phyloP scores from a whole-genome alignment of 2,329 filamentous ascomycete species.

The Dactylellina leptospora region DNA sequence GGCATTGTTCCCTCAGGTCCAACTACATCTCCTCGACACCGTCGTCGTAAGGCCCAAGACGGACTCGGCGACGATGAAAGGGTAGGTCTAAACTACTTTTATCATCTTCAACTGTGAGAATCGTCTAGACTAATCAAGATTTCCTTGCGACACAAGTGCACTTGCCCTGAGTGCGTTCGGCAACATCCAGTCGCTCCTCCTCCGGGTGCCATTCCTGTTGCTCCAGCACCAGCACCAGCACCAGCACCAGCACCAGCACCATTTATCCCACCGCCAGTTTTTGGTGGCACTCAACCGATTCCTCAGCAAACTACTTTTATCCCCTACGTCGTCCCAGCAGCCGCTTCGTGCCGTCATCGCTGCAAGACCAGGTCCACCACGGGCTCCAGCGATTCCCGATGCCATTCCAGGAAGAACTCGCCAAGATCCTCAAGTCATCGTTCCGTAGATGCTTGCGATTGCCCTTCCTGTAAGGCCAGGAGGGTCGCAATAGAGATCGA shows the following conservation, averaged over 20 bases:
- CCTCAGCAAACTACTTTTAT: slow-evolving; percentile 47
- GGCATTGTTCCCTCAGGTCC: neutral
- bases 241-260: neutral
- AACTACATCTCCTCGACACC: slow-evolving; percentile 1
- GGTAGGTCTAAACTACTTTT: slow-evolving; percentile 1
- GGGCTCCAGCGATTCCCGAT: slow-evolving; percentile 2
- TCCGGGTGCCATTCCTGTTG: neutral
- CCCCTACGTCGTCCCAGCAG: slow-evolving; percentile 27
- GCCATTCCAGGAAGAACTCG: slow-evolving; percentile 1
- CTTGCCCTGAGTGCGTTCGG: slow-evolving; percentile 31
- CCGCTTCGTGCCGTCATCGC: neutral
- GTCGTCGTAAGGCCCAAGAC: slow-evolving; percentile 1
- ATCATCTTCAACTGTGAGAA: too few species aligned
- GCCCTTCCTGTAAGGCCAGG: slow-evolving; percentile 45
- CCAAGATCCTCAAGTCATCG: slow-evolving; percentile 6
- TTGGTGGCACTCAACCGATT: neutral
- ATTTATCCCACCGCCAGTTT: slow-evolving; percentile 32
- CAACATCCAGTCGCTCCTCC: neutral
- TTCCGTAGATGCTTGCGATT: slow-evolving; percentile 23
- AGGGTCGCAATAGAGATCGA: slow-evolving; percentile 40
- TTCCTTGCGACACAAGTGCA: slow-evolving; percentile 6
- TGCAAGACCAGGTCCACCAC: slow-evolving; percentile 6
- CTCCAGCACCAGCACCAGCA: neutral
- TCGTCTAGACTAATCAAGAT: neutral
- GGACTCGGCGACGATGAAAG: slow-evolving; percentile 22